A percentile compares a stretch with the other conserved stretches of the same genome.
These are phyloP conservation scores for Venturiaceae sp. DNA, from an alignment of 2,329 filamentous ascomycete species.

Conservation along the genomic window DNA sequence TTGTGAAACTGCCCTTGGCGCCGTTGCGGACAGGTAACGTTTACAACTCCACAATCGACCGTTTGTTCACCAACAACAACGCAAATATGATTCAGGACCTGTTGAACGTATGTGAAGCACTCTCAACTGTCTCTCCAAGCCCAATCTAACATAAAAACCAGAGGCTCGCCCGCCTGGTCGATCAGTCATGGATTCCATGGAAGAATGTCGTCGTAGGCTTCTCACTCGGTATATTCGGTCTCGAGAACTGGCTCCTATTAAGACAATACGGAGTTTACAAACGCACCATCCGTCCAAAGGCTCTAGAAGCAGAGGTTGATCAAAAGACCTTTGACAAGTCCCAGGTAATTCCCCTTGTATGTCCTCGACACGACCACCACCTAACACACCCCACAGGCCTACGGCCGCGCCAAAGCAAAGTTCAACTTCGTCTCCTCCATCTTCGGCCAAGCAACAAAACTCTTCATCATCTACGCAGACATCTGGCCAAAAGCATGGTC, in stretches of 20 bases:
- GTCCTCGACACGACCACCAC: no score
- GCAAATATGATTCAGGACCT: constrained; percentile 9
- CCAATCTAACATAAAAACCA: constrained; percentile 16
- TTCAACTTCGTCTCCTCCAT: constrained; percentile 74
- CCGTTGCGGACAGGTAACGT: background rate
- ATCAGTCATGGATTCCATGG: constrained; percentile 92
- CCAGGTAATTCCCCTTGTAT: constrained; percentile 53
- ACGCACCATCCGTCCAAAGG: constrained; percentile 69
- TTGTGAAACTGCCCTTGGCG: background rate
- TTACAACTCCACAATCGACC: background rate
- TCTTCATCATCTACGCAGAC: constrained; percentile 84
- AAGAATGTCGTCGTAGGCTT: constrained; percentile 94
- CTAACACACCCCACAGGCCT: constrained; percentile 46
- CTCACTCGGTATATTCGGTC: constrained; percentile 79
- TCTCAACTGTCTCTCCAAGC: background rate
- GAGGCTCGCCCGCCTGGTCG: constrained; percentile 73
- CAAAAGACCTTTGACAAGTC: constrained; percentile 90
- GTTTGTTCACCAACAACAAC: background rate
- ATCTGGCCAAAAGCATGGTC: constrained; percentile 86
- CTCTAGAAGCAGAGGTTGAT: constrained; percentile 79
- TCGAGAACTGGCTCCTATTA: constrained; percentile 81
- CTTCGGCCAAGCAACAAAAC: constrained; percentile 79
- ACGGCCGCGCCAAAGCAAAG: constrained; percentile 90
- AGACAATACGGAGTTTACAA: constrained; percentile 86
- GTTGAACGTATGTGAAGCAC: background rate